Base-by-base conservation (phyloP, 2,329 filamentous ascomycete genomes). In the Bisporella sp. region DNA sequence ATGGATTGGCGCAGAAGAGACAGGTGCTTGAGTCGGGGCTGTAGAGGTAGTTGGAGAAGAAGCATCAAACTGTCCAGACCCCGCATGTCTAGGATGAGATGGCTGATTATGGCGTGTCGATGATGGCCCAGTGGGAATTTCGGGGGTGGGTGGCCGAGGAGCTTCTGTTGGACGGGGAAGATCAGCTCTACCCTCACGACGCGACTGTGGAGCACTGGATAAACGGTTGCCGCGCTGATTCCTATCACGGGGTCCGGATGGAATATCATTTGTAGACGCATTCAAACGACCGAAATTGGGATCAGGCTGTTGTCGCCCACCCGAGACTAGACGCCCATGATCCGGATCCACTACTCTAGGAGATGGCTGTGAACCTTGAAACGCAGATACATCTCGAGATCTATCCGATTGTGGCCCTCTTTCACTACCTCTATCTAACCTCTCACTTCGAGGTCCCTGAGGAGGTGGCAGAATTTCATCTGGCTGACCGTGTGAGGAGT, bases 211-310 rank as follows among this genome's bases (percentile, higher is more conserved):
- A 31, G 41, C 50, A 44, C 52, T 60, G 3, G 37, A 41, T 37
- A 54, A 55, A 8, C 63, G 56, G 53, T 55, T 59, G 30, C 56
- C 57, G 12, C 62, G 59, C 6, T 72, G 70, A 51, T 72, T 77
- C 59, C 72, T 75, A 56, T 71, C 76, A 46, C 74, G 73, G 12
- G 80, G 79, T 2, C 78, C 81, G n/a, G 75, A 75, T 4, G 79
- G 79, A 40, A 76, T 66, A 40, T 68, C 73, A 30, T 65, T 64
- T 59, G 32, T 71, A 64, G 45, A 73, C 69, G 46, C 72, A 54
- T 79, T 83, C 45, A 85, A 69, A 2, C 81, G 77, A 31, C 81
- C 81, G 58, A 84, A 84, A 50, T 78, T 81, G 12, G 78, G 76
- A 62, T 85, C 81, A 56, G 81, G 75, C 53, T 78, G 74, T 49